phyloP scores from a whole-genome alignment of 208 protist genomes.

The Novymonas esmeraldas region DNA sequence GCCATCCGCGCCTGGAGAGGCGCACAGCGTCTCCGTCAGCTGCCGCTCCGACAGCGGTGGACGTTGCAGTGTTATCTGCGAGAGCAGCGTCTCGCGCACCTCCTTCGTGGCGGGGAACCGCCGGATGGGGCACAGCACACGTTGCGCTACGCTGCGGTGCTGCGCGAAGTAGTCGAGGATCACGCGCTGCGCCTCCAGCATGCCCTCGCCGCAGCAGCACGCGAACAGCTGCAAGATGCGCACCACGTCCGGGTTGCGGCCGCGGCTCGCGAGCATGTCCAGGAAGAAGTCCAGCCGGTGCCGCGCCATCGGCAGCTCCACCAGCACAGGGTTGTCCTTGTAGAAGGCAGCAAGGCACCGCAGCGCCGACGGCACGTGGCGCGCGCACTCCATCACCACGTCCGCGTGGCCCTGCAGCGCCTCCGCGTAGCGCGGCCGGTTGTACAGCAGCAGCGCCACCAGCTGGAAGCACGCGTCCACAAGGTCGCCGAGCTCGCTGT shows the following conservation, averaged over 20 bases:
- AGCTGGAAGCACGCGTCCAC: conserved; percentile 45
- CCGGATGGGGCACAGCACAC: conserved; percentile 27
- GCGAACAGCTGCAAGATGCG: conserved; percentile 41
- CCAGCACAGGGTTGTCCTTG: conserved; percentile 39
- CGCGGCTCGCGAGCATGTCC: conserved; percentile 27
- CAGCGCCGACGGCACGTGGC: conserved; percentile 34
- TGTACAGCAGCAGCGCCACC: conserved; percentile 31
- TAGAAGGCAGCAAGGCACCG: conserved; percentile 39
- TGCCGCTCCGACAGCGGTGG: background rate
- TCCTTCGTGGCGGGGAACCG: conserved; percentile 11
- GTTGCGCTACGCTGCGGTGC: conserved; percentile 17
- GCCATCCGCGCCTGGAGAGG: too few species aligned
- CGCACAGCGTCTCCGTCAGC: too few species aligned
- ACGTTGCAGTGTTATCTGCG: conserved; percentile 3
- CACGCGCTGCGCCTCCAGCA: conserved; percentile 46
- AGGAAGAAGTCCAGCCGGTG: conserved; percentile 43
- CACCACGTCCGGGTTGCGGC: conserved; percentile 32
- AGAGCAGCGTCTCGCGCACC: conserved; percentile 4
- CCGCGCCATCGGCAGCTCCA: conserved; percentile 44
- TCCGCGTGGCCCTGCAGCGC: conserved; percentile 37
- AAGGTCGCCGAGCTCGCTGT: conserved; percentile 47
- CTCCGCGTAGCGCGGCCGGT: conserved; percentile 32
- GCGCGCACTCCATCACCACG: conserved; percentile 49
- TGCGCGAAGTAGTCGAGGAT: conserved; percentile 38
- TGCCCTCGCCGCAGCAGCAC: conserved; percentile 41